Evolutionary conservation across 129 eudicot species (phyloP).

Genomic region (Arctium minus): DNA sequence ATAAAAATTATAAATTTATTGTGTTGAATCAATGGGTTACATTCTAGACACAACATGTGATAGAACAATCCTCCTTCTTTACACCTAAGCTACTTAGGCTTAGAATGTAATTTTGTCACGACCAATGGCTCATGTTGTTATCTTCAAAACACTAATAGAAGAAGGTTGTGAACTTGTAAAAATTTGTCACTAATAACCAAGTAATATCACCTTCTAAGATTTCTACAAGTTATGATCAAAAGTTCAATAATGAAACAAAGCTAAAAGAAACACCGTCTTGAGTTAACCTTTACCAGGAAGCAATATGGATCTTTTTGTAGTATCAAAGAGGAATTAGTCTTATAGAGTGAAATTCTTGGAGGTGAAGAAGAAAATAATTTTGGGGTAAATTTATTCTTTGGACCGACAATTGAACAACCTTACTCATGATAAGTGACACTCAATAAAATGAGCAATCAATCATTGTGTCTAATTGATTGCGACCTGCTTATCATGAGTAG

Average conservation of each 20-base stretch:
- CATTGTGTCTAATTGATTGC: not conserved
- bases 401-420: not conserved
- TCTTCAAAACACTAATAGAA: not conserved
- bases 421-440: not conserved
- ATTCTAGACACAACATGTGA: slow-evolving; percentile 3
- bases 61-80: not conserved
- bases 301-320: not conserved
- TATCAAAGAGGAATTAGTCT: not conserved
- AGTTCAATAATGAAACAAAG: not conserved
- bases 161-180: not conserved
- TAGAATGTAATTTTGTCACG: not conserved
- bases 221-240: not conserved
- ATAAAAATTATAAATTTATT: not conserved
- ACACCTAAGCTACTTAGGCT: not conserved
- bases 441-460: not conserved
- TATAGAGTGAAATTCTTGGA: not conserved
- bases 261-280: not conserved
- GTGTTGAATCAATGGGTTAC: not conserved
- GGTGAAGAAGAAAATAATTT: not conserved
- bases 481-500: not conserved
- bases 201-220: not conserved
- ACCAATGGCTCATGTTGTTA: not conserved
- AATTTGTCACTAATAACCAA: not conserved
- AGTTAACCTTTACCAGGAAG: not conserved
- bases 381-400: not conserved